phyloP scores from a whole-genome alignment of 202 grass and related monocot species.

The Alloteropsis angusta region DNA sequence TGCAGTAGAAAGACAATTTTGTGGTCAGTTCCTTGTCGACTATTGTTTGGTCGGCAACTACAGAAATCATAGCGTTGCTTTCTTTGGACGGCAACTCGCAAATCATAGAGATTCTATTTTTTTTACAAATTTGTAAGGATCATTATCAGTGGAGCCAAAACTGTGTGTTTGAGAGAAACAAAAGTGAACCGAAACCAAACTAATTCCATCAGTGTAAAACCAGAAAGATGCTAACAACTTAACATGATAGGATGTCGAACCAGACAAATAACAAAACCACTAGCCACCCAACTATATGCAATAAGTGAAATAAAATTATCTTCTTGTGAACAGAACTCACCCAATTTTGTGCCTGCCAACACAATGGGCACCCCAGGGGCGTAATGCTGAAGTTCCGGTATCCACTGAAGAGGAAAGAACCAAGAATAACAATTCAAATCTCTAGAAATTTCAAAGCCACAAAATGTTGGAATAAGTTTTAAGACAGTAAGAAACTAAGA shows the following conservation, averaged over 20 bases:
- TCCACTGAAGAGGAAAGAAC: conserved; percentile 63
- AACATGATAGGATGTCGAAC: conserved; percentile 4
- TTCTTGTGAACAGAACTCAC: conserved; percentile 47
- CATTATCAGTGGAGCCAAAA: neutral
- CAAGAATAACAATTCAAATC: conserved; percentile 12
- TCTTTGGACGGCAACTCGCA: too few relatives aligned
- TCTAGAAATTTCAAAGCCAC: conserved; percentile 4
- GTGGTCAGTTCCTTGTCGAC: neutral
- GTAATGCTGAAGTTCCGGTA: conserved; percentile 98
- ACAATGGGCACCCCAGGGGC: conserved; percentile 91
- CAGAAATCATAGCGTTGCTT: conserved; percentile 1
- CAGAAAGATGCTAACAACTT: conserved; percentile 19
- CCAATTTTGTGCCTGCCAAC: conserved; percentile 92
- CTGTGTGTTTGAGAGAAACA: too few relatives aligned
- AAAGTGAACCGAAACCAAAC: too few relatives aligned
- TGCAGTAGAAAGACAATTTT: conserved; percentile 9
- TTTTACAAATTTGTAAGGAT: neutral
- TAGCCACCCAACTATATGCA: conserved; percentile 10
- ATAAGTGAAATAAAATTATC: conserved; percentile 20
- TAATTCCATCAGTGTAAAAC: too few relatives aligned
- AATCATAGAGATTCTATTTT: too few relatives aligned
- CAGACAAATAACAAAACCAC: conserved; percentile 9
- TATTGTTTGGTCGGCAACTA: conserved; percentile 9
- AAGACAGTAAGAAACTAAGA: neutral
- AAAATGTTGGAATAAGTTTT: too few relatives aligned